Conservation (phyloP, 805 yeast species). For the Candida schatavii region DNA sequence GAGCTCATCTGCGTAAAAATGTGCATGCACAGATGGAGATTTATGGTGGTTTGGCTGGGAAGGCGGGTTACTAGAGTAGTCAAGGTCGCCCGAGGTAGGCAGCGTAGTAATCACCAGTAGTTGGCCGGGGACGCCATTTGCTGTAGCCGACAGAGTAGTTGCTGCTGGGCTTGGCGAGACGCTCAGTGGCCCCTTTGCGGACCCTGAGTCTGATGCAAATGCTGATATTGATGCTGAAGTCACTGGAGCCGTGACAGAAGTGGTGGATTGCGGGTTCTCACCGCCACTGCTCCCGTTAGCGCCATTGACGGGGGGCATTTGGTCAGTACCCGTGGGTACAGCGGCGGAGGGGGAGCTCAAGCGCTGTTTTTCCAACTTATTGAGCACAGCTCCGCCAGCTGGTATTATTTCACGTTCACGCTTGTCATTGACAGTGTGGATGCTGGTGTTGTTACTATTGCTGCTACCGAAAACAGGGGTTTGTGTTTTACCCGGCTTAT, state of each 20-base stretch:
- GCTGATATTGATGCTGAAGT: not conserved
- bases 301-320: too few species aligned
- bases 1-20: constrained; percentile 68
- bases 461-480: not conserved
- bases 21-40: constrained; percentile 72
- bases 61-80: constrained; percentile 16
- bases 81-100: not conserved
- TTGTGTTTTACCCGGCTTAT: constrained; percentile 14
- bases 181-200: not conserved
- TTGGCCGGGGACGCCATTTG: too few species aligned
- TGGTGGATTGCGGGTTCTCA: too few species aligned
- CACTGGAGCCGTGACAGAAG: too few species aligned
- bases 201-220: not conserved
- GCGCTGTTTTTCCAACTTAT: constrained; percentile 17
- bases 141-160: too few species aligned
- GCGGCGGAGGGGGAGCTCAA: too few species aligned
- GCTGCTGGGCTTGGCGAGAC: not conserved
- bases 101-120: not conserved
- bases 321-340: too few species aligned
- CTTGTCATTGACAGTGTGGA: constrained; percentile 9
- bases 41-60: constrained; percentile 41
- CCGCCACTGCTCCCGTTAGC: too few species aligned
- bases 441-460: not conserved
- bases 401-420: constrained; percentile 28
- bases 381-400: constrained; percentile 46